phyloP scores from a whole-genome alignment of 345 rosid species.

The Toxicodendron radicans region DNA sequence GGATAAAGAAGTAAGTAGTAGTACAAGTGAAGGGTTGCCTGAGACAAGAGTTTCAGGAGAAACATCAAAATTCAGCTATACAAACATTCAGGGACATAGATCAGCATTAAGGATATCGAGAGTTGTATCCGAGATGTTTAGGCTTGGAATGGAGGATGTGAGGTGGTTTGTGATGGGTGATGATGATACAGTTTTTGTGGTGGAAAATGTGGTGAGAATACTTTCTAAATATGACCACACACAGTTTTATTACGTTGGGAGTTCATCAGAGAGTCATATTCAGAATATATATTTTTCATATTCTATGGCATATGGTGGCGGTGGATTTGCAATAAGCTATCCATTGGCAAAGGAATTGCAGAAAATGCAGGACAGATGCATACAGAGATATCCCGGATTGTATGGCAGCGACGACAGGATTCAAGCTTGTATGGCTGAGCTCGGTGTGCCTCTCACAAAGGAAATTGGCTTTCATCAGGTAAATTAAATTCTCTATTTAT shows the following conservation, averaged over 20 bases:
- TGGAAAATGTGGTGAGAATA: constrained; percentile 63
- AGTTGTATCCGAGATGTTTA: constrained; percentile 69
- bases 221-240: constrained; percentile 62
- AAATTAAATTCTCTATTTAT: not conserved
- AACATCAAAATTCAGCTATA: constrained; percentile 66
- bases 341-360: constrained; percentile 64
- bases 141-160: constrained; percentile 62
- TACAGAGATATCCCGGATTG: constrained; percentile 70
- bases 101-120: constrained; percentile 75
- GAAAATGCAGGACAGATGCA: constrained; percentile 76
- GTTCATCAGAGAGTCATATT: constrained; percentile 78
- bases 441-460: constrained; percentile 74
- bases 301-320: constrained; percentile 84
- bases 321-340: constrained; percentile 83
- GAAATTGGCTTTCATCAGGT: constrained; percentile 92
- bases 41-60: constrained; percentile 61
- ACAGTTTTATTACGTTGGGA: constrained; percentile 69
- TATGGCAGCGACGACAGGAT: constrained; percentile 85
- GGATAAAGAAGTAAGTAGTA: constrained; percentile 46
- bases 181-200: constrained; percentile 72
- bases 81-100: constrained; percentile 63
- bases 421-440: constrained; percentile 87
- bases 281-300: constrained; percentile 79
- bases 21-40: constrained; percentile 50
- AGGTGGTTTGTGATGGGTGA: constrained; percentile 92